phyloP scores from a whole-genome alignment of 768 basidiomycete genomes.

The Russula virescens region DNA sequence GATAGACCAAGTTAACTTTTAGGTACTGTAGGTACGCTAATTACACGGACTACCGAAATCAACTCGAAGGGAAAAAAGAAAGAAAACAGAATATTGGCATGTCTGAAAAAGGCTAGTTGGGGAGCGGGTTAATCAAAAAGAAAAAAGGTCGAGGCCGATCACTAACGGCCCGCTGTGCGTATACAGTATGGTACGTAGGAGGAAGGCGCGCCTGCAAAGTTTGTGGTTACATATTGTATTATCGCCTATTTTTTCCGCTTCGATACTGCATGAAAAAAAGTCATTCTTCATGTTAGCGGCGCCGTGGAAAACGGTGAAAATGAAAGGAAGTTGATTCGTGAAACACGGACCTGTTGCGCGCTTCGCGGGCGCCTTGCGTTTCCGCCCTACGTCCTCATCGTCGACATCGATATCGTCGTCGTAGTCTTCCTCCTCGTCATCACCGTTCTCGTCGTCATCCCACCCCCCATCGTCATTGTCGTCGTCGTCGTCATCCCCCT shows the following conservation, averaged over 20 bases:
- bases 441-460: slow-evolving; percentile 25
- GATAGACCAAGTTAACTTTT: slow-evolving; percentile 1
- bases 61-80: neutral
- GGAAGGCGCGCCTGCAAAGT: no score
- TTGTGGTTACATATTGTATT: no score
- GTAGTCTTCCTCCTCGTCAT: neutral
- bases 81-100: neutral
- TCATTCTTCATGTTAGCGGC: neutral
- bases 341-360: slow-evolving; percentile 35
- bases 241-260: slow-evolving; percentile 37
- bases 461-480: slow-evolving; percentile 11
- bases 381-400: slow-evolving; percentile 28
- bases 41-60: neutral
- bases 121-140: neutral
- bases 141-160: neutral
- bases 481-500: slow-evolving; percentile 22
- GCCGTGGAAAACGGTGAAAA: neutral
- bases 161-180: no score
- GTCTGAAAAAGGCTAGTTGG: neutral
- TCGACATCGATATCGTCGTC: neutral
- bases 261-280: slow-evolving; percentile 25
- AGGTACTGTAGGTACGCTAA: slow-evolving; percentile 15
- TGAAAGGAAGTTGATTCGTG: neutral
- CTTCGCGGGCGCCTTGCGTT: slow-evolving; percentile 43
- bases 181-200: no score